A percentile compares a stretch with the other conserved stretches of the same genome.
These are phyloP conservation scores for Pseudonitzschia multiseries DNA, from an alignment of 108 stramenopile genomes.

Conservation along the genomic window DNA sequence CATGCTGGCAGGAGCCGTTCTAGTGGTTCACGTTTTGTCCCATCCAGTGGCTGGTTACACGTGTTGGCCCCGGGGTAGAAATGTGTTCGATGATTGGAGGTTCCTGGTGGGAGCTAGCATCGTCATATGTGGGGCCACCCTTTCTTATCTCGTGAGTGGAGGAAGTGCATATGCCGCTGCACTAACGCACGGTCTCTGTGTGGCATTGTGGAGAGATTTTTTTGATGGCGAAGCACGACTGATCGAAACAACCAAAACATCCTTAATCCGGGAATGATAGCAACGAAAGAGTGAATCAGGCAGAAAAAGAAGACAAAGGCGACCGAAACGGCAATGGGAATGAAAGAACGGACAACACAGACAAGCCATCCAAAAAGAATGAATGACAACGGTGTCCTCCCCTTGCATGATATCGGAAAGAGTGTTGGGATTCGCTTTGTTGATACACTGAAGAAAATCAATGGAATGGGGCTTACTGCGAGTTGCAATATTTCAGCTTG, in stretches of 20 bases:
- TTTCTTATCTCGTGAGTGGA: conserved; percentile 32
- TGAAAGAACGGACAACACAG: background rate
- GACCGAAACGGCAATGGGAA: background rate
- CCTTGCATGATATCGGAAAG: no score
- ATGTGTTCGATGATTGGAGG: conserved; percentile 23
- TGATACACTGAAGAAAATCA: no score
- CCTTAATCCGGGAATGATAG: background rate
- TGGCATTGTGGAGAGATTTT: conserved; percentile 43
- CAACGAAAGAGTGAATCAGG: background rate
- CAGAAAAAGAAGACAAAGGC: background rate
- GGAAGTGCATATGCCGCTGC: conserved; percentile 45
- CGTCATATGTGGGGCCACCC: conserved; percentile 36
- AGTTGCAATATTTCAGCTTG: no score
- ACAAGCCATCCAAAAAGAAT: background rate
- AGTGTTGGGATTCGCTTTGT: no score
- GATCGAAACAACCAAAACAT: background rate
- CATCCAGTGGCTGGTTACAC: conserved; percentile 35
- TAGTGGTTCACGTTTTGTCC: conserved; percentile 26
- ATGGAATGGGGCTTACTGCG: no score
- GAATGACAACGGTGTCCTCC: no score
- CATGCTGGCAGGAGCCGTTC: conserved; percentile 1
- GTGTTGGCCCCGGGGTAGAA: conserved; percentile 32
- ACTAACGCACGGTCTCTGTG: conserved; percentile 37
- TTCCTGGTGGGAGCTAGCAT: conserved; percentile 36
- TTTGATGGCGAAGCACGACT: conserved; percentile 32